Percentiles rank a stretch among this genome's conserved stretches.
These are phyloP conservation scores for Globisporangium cylindrosporum DNA, from an alignment of 352 stramenopile species.

Conservation along the genomic window DNA sequence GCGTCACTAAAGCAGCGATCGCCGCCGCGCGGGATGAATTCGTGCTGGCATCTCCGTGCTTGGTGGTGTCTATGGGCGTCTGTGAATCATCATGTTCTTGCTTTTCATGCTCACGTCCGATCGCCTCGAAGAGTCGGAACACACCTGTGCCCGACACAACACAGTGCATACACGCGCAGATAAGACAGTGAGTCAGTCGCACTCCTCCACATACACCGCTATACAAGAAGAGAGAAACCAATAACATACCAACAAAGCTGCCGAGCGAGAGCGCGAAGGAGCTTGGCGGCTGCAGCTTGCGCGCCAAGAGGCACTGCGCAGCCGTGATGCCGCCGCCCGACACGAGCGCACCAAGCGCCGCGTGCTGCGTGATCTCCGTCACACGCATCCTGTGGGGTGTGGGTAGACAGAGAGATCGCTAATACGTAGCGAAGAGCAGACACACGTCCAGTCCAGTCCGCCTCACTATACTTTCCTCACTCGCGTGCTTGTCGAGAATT, in stretches of 20 bases:
- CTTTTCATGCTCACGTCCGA: slow-evolving; percentile 19
- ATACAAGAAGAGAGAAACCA: neutral
- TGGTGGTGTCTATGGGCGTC: neutral
- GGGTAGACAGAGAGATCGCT: neutral
- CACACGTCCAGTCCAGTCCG: neutral
- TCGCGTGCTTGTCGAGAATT: neutral
- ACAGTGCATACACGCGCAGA: neutral
- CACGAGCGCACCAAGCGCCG: slow-evolving; percentile 33
- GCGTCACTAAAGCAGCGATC: slow-evolving; percentile 28
- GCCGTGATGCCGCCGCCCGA: slow-evolving; percentile 29
- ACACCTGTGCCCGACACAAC: slow-evolving; percentile 8
- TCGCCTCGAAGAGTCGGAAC: slow-evolving; percentile 51
- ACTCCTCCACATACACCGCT: neutral
- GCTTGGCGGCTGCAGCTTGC: slow-evolving; percentile 33
- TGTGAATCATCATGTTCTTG: neutral
- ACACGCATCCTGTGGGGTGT: neutral
- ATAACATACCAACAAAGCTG: slow-evolving; percentile 45
- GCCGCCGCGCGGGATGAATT: slow-evolving; percentile 39
- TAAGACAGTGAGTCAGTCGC: neutral
- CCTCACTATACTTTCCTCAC: neutral
- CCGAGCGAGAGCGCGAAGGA: slow-evolving; percentile 49
- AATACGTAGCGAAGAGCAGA: neutral
- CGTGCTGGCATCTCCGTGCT: neutral
- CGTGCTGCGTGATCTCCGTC: slow-evolving; percentile 31
- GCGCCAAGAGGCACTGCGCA: slow-evolving; percentile 39